phyloP scores from a whole-genome alignment of 2,329 filamentous ascomycete genomes.

The Alternaria sp. region DNA sequence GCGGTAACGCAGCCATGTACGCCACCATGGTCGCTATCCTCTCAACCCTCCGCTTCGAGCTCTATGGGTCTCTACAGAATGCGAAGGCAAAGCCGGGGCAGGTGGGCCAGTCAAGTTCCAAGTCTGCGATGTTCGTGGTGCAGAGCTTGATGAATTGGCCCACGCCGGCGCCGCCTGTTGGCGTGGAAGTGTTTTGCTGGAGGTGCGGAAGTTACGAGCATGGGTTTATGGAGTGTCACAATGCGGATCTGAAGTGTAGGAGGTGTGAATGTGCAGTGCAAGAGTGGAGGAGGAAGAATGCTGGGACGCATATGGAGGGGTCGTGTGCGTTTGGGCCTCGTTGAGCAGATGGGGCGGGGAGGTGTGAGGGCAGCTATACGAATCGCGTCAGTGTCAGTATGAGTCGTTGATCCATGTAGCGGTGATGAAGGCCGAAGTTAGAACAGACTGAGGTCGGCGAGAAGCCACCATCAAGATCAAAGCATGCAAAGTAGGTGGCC shows the following conservation, averaged over 20 bases:
- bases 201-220: constrained; percentile 11
- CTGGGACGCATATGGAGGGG: constrained; percentile 12
- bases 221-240: constrained; percentile 6
- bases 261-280: constrained; percentile 4
- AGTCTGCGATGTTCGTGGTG: constrained; percentile 10
- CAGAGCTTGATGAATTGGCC: constrained; percentile 20
- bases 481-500: background rate
- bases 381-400: too few species aligned
- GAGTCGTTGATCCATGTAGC: background rate
- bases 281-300: constrained; percentile 18
- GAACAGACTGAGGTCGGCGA: too few species aligned
- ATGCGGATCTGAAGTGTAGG: constrained; percentile 7
- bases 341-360: background rate
- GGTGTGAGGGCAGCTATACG: background rate
- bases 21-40: constrained; percentile 19
- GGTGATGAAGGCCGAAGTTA: background rate
- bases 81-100: constrained; percentile 13
- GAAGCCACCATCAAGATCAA: too few species aligned
- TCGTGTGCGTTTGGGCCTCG: background rate
- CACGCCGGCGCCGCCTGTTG: constrained; percentile 20
- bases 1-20: constrained; percentile 21
- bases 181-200: constrained; percentile 14
- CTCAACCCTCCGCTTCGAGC: constrained; percentile 9
- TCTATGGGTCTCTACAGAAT: constrained; percentile 10
- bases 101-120: constrained; percentile 12